These are phyloP conservation scores for Fusarium keratoplasticum DNA, from an alignment of 2,329 filamentous ascomycete species.

Conservation along the genomic window DNA sequence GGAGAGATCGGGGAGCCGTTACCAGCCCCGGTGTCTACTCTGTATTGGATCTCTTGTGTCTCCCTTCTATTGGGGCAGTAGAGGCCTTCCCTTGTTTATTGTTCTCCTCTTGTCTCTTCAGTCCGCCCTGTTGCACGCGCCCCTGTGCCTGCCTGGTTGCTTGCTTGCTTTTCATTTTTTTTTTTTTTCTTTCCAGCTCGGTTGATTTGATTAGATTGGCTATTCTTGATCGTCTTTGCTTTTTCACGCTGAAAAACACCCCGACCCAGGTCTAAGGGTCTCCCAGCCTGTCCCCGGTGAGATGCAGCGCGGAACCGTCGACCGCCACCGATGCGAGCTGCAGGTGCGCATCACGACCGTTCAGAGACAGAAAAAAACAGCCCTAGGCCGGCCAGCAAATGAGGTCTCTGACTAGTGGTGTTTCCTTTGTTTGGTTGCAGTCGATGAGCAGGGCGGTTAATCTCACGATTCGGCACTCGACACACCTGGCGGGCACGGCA, in stretches of 20 bases:
- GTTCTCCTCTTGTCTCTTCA: background rate
- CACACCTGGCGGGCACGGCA: constrained; percentile 15
- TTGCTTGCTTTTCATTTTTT: background rate
- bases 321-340: constrained; percentile 16
- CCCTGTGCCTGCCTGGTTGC: background rate
- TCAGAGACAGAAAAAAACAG: background rate
- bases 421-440: background rate
- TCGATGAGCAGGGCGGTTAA: constrained; percentile 6
- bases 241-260: background rate
- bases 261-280: background rate
- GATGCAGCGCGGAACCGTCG: constrained; percentile 11
- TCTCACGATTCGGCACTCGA: constrained; percentile 28
- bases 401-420: constrained; percentile 4
- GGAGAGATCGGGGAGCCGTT: constrained; percentile 33
- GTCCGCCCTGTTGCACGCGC: background rate
- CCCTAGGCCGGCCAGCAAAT: background rate
- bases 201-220: constrained; percentile 10
- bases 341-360: constrained; percentile 6
- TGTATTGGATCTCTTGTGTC: background rate
- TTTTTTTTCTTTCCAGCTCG: background rate
- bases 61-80: background rate
- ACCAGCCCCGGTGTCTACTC: constrained; percentile 11
- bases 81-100: background rate
- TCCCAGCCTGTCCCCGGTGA: constrained; percentile 1
- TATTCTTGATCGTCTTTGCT: background rate